A percentile compares a stretch with the other conserved stretches of the same genome.
Evolutionary conservation across 208 protist species (phyloP).

Genomic region (Leptomonas pyrrhocoris): DNA sequence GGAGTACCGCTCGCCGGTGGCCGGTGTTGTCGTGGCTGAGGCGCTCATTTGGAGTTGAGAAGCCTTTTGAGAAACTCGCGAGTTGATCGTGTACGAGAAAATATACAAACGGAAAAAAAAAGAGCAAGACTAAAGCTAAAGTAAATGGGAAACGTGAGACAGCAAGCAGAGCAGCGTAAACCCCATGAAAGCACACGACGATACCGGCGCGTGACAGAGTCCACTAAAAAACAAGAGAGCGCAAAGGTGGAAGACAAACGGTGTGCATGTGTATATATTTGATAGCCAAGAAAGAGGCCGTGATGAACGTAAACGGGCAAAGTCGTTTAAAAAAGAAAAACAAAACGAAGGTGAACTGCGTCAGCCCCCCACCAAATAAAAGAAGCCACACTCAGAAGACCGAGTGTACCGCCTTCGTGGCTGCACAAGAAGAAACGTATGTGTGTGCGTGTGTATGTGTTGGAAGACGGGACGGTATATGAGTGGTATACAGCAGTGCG

Average conservation of each 20-base stretch:
- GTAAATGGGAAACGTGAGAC: too few relatives aligned
- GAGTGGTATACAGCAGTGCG: too few relatives aligned
- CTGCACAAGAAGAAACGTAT: not conserved
- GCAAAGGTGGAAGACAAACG: not conserved
- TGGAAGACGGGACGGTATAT: not conserved
- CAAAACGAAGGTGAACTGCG: not conserved
- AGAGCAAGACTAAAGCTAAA: slow-evolving; percentile 9
- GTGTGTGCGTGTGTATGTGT: not conserved
- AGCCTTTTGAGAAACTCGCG: not conserved
- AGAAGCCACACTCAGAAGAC: too few relatives aligned
- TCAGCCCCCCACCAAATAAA: too few relatives aligned
- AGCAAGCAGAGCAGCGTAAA: too few relatives aligned
- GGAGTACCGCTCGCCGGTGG: slow-evolving; percentile 8
- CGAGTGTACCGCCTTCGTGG: too few relatives aligned
- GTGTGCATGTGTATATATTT: not conserved
- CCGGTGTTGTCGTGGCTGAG: not conserved
- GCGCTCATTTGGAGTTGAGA: not conserved
- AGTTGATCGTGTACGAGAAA: not conserved
- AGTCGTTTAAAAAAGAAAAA: not conserved
- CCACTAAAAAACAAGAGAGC: not conserved
- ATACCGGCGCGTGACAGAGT: too few relatives aligned
- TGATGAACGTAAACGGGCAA: not conserved
- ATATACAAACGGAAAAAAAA: not conserved
- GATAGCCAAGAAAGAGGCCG: not conserved
- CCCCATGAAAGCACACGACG: too few relatives aligned